Base-by-base conservation (phyloP, 768 basidiomycete genomes). In the Cubamyces sp. region DNA sequence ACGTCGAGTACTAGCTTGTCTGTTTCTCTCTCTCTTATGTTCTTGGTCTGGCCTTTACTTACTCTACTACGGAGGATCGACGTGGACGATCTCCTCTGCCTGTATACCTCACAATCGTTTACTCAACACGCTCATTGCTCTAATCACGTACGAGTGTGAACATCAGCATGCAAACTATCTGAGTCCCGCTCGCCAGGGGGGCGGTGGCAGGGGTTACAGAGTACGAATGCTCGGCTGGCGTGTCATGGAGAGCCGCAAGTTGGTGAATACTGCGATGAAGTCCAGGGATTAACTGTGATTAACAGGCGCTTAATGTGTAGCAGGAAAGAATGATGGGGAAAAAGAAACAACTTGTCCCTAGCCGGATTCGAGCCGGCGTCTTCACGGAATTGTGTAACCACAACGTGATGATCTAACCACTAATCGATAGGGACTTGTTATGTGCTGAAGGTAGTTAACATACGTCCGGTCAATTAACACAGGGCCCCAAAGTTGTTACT, bases 361-460 rank as follows among this genome's bases (percentile, higher is more conserved):
- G 60, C 60, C 60, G 64, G 64, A 65, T 58, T 65, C 64, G 64
- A 65, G 64, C 64, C 64, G 60, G 60, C 60, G 64, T 65, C 64
- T 65, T 65, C 64, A 65, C 64, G 64, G 64, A 62, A 61, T 65
- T 65, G 64, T 62, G 64, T 30, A 5, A 61, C 64, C 64, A 65
- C 64, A 65, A 65, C 64, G 64, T 65, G 60, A 65, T 65, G 64
- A 65, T 65, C 64, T 65, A 65, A 65, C 64, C 64, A 65, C 64
- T 65, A 65, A 65, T 65, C 64, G 64, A 65, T 61, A 65, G 60
- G 64, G 64, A 65, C 64, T 59, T 64, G 57, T 30, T 53, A 53
- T 37, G 23, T 0, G 26, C 1, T 1, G 1, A 18, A 12, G 0
- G 41, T 43, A 51, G 5, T 5, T 1, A 5, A 6, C n/a, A 25